Base-by-base conservation (phyloP, 768 basidiomycete genomes). In the Tricholoma terreum region DNA sequence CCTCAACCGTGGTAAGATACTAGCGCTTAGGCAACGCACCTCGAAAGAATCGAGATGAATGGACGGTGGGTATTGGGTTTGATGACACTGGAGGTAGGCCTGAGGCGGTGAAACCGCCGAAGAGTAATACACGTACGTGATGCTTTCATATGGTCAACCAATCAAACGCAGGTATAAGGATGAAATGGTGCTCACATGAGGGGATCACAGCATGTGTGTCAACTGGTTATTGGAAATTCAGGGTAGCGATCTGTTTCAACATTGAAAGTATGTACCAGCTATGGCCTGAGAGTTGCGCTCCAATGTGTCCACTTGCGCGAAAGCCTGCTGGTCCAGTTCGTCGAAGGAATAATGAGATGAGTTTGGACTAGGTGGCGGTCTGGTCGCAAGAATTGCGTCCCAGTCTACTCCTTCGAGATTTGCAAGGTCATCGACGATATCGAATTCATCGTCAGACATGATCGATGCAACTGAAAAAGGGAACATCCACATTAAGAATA, bases 371-470 rank as follows among this genome's bases (percentile, higher is more conserved):
- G 64, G 59, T 38, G 61, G 24, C 24, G 24, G 24, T 2, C 24
- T 24, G 38, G 31, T 58, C 30, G 68, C 62, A 3, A 79, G 67
- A 12, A 81, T 43, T 12, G 61, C 56, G 6, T 71, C 70, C 79
- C 80, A 82, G 62, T 82, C 74, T 24, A 82, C 74, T 58, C 78
- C 81, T 59, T 79, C 75, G 19, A 84, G 45, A 14, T 76, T 77
- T 3, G 77, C 77, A 56, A 85, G 81, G 21, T 80, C 78, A 63
- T 86, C 85, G 31, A 84, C 56, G 52, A 68, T 62, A 61, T 82
- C 82, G 56, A 80, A 88, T 54, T 84, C 79, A 63, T 86, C 82
- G 54, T 74, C 73, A 27, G 74, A 73, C 71, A 76, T 75, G 54
- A 38, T 59, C 33, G 55, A 58, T 17, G 17, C 2, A 27, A 2